Base-by-base conservation (phyloP, 164 flowering plant genomes). In the Annona cherimola region DNA sequence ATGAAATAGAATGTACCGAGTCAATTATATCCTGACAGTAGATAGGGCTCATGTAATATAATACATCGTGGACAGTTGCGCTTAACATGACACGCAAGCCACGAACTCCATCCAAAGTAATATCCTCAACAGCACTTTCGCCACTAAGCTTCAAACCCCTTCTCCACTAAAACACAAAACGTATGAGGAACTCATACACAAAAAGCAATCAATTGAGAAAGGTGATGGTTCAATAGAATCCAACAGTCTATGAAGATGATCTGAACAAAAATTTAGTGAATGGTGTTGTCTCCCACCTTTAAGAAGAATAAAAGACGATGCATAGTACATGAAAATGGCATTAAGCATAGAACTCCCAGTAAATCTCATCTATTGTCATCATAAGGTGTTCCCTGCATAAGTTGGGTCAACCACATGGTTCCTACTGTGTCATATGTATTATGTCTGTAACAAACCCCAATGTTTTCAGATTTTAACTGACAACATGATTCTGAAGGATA, bases 41-140 rank as follows among this genome's bases (percentile, higher is more conserved):
- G 73, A 96, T 90, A 63, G 99, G 99, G 77, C 99, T 96, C 99
- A 96, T 96, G 83, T 96, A 96, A 75, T 92, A 96, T 72, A 96
- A 75, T 8, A 96, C 90, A 83, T 96, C 98, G 82, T 93, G 99
- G 74, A 87, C 99, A 45, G 99, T 96, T 42, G 99, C 99, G 80
- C 99, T 82, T 77, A 96, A 75, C 84, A 76, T 92, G 61, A 84
- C 85, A 68, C 99, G 96, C 82, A 93, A 78, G 26, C 91, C 94
- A 45, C 93, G 83, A 5, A 96, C 94, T 73, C 99, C 99, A 81
- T 91, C 90, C 80, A 96, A 83, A 64, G 99, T 96, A 72, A 79
- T 77, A 67, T 87, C 88, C 61, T 96, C 99, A 73, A 93, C 98
- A 6, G 97, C 92, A 75, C 84, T 69, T 85, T 96, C 99, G 79